A percentile compares a stretch with the other conserved stretches of the same genome.
These are phyloP conservation scores for Umbelopsis sp. DNA, from an alignment of 192 early-diverging fungal species.

Conservation along the genomic window DNA sequence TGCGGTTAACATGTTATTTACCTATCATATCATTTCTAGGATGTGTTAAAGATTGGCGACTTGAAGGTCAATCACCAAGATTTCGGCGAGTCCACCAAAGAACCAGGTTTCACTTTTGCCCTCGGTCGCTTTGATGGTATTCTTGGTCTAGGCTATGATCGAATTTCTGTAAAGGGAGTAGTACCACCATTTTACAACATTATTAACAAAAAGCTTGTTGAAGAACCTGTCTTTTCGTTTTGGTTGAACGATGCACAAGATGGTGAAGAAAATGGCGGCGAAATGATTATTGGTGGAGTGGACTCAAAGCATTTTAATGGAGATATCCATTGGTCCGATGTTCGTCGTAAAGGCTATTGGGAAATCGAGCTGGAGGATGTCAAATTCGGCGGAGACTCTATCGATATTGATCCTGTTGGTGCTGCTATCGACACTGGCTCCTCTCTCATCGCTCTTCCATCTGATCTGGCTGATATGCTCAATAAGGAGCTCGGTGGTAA, in stretches of 20 bases:
- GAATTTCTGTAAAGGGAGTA: constrained; percentile 83
- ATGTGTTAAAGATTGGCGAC: constrained; percentile 76
- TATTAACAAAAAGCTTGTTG: constrained; percentile 76
- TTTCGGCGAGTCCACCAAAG: constrained; percentile 97
- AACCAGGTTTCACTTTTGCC: constrained; percentile 94
- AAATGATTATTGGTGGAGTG: constrained; percentile 87
- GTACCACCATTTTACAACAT: constrained; percentile 97
- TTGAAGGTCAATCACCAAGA: constrained; percentile 68
- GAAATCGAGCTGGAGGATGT: constrained; percentile 87
- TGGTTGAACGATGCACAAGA: constrained; percentile 79
- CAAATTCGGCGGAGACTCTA: constrained; percentile 75
- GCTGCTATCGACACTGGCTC: constrained; percentile 94
- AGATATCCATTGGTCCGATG: constrained; percentile 77
- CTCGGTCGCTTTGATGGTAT: constrained; percentile 98
- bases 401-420: constrained; percentile 63
- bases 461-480: constrained; percentile 80
- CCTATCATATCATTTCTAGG: constrained; percentile 44
- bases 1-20: neutral
- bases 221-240: constrained; percentile 88
- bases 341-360: constrained; percentile 96
- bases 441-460: constrained; percentile 82
- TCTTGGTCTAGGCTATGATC: constrained; percentile 88
- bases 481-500: constrained; percentile 91
- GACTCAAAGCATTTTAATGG: constrained; percentile 76
- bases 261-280: constrained; percentile 67